A percentile compares a stretch with the other conserved stretches of the same genome.
These are phyloP conservation scores for Arthonia radiata DNA, from an alignment of 495 filamentous ascomycete species.

Conservation along the genomic window DNA sequence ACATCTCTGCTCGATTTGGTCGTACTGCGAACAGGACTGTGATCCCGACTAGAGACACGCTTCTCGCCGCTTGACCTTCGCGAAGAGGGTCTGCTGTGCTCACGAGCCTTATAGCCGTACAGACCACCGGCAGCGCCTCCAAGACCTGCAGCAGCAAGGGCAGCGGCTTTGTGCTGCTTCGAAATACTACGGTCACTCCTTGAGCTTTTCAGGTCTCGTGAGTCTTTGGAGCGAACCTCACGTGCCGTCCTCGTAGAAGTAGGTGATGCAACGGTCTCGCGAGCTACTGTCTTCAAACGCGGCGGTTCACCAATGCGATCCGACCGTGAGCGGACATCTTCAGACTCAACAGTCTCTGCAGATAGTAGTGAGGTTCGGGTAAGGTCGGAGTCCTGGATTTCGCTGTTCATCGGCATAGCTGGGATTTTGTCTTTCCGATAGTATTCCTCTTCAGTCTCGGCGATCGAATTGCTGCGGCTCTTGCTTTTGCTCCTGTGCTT, in stretches of 20 bases:
- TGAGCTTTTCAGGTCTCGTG: conserved; percentile 24
- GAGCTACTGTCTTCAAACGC: conserved; percentile 28
- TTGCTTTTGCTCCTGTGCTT: conserved; percentile 22
- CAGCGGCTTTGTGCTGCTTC: conserved; percentile 16
- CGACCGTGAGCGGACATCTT: conserved; percentile 34
- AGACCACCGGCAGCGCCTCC: conserved; percentile 17
- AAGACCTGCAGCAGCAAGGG: conserved; percentile 20
- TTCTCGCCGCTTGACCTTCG: conserved; percentile 24
- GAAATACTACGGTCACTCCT: conserved; percentile 24
- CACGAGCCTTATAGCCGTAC: conserved; percentile 14
- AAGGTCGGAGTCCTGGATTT: conserved; percentile 57
- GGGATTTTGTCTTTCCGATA: conserved; percentile 34
- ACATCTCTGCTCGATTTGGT: too few species aligned
- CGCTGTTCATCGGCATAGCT: conserved; percentile 67
- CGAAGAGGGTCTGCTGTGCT: conserved; percentile 26
- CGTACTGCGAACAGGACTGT: too few species aligned
- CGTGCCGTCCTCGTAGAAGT: conserved; percentile 12
- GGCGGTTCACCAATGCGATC: too few species aligned
- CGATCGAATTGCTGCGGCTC: conserved; percentile 29
- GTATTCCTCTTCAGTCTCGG: conserved; percentile 19
- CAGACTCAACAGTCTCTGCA: conserved; percentile 30
- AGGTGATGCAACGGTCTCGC: conserved; percentile 30
- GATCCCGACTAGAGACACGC: conserved; percentile 59
- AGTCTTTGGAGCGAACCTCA: conserved; percentile 28
- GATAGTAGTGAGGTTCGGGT: conserved; percentile 78